phyloP scores from a whole-genome alignment of 2,329 filamentous ascomycete genomes.

The Xylaria sp. region DNA sequence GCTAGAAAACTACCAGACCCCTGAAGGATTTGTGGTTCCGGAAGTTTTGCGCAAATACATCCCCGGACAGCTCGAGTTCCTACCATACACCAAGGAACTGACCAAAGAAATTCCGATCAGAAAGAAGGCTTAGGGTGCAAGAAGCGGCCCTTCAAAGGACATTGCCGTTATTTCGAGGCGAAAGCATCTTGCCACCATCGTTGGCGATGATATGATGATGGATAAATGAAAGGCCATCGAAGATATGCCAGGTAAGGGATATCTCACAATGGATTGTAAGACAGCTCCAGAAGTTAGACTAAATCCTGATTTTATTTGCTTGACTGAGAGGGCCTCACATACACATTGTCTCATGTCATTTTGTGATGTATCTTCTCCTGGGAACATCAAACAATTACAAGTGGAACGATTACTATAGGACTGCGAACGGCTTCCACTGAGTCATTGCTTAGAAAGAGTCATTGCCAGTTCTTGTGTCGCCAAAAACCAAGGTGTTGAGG shows the following conservation, averaged over 20 bases:
- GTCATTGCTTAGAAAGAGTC: too few species aligned
- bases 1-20: conserved; percentile 89
- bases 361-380: background rate
- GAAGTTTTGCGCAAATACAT: conserved; percentile 84
- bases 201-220: background rate
- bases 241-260: conserved; percentile 8
- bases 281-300: conserved; percentile 19
- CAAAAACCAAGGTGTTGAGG: too few species aligned
- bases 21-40: conserved; percentile 78
- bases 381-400: too few species aligned
- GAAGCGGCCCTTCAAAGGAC: background rate
- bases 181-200: background rate
- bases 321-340: background rate
- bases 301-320: conserved; percentile 10
- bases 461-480: too few species aligned
- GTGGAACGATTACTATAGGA: too few species aligned
- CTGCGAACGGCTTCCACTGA: too few species aligned
- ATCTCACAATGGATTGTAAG: conserved; percentile 17
- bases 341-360: background rate
- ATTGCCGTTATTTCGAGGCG: background rate
- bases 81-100: conserved; percentile 87
- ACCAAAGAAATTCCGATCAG: conserved; percentile 64
- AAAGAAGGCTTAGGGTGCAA: conserved; percentile 34
- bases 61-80: conserved; percentile 87
- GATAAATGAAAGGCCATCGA: conserved; percentile 3